Evolutionary conservation across 106 monocot genomes (phyloP), one percentile per base, ranked within the genome.

Genomic region (Chionographis japonica): DNA sequence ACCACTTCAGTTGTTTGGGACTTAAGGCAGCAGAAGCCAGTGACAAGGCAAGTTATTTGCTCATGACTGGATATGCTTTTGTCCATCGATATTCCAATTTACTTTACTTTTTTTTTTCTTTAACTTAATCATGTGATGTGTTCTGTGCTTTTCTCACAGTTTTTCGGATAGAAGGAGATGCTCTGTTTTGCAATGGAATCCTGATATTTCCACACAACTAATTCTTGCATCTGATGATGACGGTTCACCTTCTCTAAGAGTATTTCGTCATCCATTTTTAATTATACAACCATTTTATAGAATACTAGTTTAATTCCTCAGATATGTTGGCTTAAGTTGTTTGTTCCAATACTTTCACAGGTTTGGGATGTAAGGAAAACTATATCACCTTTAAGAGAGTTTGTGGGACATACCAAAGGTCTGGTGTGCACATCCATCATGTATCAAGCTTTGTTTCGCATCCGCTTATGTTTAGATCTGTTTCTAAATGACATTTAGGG

Each of bases 111-210:
- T 46, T 6, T 46, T 5, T 46, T 46, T 46, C 9, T 27, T 27
- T 27, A 27, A 27, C 27, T 56, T 60, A 4, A 39, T 36, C 57
- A 56, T 42, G 61, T 74, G 65, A 72, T 63, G 20, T 61, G 19
- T 40, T 54, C 3, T 68, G 11, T 71, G 61, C 17, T 73, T 27
- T 43, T 62, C 49, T 18, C 61, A 66, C 85, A 98, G 97, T 72
- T 79, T 98, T 72, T 83, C 92, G 71, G 97, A 92, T 74, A 82
- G 80, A 79, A 84, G 86, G 56, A 90, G 85, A 37, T 89, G 89
- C 82, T 90, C 97, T 66, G 92, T 98, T 77, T 81, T 98, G 71
- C 97, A 98, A 78, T 98, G 97, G 97, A 92, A 92, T 72, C 97
- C 92, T 58, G 97, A 98, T 74, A 75, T 85, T 63, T 98, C 89